These are phyloP conservation scores for Cunninghamia lanceolata DNA, from an alignment of 75 land plant species.

Conservation along the genomic window DNA sequence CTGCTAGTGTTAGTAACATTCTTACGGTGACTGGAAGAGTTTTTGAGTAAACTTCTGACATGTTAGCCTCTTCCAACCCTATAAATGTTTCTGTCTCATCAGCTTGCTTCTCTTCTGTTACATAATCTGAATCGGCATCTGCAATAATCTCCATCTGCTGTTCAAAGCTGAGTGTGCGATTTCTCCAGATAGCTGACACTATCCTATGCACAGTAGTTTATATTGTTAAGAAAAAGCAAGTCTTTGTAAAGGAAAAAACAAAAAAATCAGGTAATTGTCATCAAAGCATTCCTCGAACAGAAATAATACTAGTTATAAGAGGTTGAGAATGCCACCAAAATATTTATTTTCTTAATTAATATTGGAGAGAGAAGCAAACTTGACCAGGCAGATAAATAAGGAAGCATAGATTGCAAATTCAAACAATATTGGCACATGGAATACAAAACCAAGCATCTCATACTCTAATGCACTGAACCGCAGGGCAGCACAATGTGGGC, in stretches of 20 bases:
- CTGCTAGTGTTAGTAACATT: neutral
- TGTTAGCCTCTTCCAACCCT: slow-evolving; percentile 56
- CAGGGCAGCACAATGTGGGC: neutral
- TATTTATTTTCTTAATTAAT: neutral
- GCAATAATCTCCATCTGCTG: slow-evolving; percentile 43
- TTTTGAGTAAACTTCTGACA: slow-evolving; percentile 39
- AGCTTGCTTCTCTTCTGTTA: slow-evolving; percentile 15
- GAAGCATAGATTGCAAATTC: neutral
- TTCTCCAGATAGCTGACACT: slow-evolving; percentile 70
- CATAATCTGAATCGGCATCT: slow-evolving; percentile 36
- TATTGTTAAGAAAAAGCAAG: neutral
- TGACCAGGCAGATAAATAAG: neutral
- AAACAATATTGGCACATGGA: neutral
- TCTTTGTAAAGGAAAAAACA: neutral
- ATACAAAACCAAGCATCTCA: neutral
- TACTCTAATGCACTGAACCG: neutral
- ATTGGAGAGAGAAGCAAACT: neutral
- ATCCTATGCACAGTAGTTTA: slow-evolving; percentile 46
- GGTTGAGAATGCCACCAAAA: neutral
- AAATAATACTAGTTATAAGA: neutral
- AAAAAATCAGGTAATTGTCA: neutral
- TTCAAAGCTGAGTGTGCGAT: slow-evolving; percentile 44
- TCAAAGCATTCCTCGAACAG: neutral
- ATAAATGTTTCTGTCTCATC: slow-evolving; percentile 37
- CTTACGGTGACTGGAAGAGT: slow-evolving; percentile 51